Conservation (phyloP, 2,329 filamentous ascomycete species). For the Paracamarosporium sp. region DNA sequence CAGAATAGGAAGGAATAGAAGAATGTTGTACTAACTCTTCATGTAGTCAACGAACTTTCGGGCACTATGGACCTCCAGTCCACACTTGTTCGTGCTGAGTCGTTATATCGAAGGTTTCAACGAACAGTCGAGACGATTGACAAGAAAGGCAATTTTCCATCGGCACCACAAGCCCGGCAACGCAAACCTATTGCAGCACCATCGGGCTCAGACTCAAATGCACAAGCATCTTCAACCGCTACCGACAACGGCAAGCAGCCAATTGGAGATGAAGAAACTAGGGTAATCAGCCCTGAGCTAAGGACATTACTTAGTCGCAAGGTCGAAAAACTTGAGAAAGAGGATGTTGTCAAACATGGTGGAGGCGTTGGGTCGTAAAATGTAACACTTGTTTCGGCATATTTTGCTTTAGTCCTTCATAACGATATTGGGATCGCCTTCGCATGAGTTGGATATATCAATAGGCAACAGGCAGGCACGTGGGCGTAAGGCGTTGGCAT, state of each 20-base stretch:
- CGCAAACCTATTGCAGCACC: constrained; percentile 50
- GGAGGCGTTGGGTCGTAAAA: constrained; percentile 42
- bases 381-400: neutral
- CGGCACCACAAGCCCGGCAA: constrained; percentile 55
- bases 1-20: no score
- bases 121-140: constrained; percentile 89
- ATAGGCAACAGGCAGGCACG: neutral
- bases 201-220: constrained; percentile 22
- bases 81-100: constrained; percentile 86
- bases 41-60: constrained; percentile 90
- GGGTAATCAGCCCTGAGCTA: constrained; percentile 69
- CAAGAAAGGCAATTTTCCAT: constrained; percentile 85
- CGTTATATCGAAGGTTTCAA: constrained; percentile 86
- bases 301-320: constrained; percentile 67
- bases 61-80: constrained; percentile 89
- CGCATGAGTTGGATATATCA: neutral
- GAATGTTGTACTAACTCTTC: no score
- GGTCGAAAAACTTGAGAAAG: constrained; percentile 59
- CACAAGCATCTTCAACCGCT: constrained; percentile 33
- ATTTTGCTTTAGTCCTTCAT: neutral
- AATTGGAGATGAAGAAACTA: constrained; percentile 45
- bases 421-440: neutral
- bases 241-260: constrained; percentile 45
- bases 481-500: neutral
- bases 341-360: constrained; percentile 47